Evolutionary conservation across 2,329 filamentous ascomycete species (phyloP).

Genomic region (Coniella lustricola): DNA sequence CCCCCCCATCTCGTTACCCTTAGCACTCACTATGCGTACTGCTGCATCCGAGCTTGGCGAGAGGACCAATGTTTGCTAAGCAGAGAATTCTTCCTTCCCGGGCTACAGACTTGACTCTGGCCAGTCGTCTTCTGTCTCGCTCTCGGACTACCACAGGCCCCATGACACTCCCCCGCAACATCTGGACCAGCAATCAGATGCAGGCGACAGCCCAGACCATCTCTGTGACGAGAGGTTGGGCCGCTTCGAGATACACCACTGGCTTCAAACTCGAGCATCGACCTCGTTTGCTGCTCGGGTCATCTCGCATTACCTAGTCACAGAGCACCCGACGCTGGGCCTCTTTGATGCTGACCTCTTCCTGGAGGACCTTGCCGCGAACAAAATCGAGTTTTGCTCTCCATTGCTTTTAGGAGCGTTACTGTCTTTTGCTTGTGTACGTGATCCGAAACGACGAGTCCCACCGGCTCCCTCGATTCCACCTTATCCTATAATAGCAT

Average conservation of each 20-base stretch:
- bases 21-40: too few relatives aligned
- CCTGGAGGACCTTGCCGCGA: slow-evolving; percentile 16
- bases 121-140: not conserved
- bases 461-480: too few relatives aligned
- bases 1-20: too few relatives aligned
- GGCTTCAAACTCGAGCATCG: slow-evolving; percentile 12
- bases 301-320: slow-evolving; percentile 15
- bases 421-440: slow-evolving; percentile 17
- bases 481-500: too few relatives aligned
- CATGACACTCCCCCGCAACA: not conserved
- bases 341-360: slow-evolving; percentile 19
- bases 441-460: too few relatives aligned
- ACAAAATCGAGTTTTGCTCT: slow-evolving; percentile 16
- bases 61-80: too few relatives aligned
- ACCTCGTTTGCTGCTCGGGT: slow-evolving; percentile 11
- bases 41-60: too few relatives aligned
- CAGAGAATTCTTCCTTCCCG: too few relatives aligned
- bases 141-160: not conserved
- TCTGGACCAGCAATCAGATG: not conserved
- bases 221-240: slow-evolving; percentile 13
- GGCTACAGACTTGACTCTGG: not conserved
- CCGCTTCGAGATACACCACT: slow-evolving; percentile 9
- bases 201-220: not conserved
- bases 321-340: slow-evolving; percentile 16
- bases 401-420: slow-evolving; percentile 16